Conservation (phyloP, 805 yeast genomes). For the Kuraishia hungarica region DNA sequence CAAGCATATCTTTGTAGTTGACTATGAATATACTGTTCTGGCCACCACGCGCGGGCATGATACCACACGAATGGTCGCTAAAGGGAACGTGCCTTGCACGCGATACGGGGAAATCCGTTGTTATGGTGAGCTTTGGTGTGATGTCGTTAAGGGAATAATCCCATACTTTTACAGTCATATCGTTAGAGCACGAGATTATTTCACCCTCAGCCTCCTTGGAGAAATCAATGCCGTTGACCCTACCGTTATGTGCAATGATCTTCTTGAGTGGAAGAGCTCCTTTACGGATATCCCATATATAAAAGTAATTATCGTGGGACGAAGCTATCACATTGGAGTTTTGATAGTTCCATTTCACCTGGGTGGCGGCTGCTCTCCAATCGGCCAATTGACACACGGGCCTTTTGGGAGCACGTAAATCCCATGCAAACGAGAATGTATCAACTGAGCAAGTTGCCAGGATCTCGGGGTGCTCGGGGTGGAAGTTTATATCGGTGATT, state of each 20-base stretch:
- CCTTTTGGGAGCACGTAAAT: conserved; percentile 66
- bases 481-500: conserved; percentile 92
- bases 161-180: conserved; percentile 80
- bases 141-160: conserved; percentile 35
- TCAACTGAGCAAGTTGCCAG: conserved; percentile 93
- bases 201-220: conserved; percentile 48
- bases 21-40: conserved; percentile 50
- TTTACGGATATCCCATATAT: conserved; percentile 83
- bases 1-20: conserved; percentile 30
- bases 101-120: conserved; percentile 79
- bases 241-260: conserved; percentile 71
- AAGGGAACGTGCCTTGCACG: conserved; percentile 85
- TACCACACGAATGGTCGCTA: conserved; percentile 73
- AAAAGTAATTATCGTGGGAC: conserved; percentile 73
- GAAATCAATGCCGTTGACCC: conserved; percentile 87
- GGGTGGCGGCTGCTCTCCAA: conserved; percentile 92
- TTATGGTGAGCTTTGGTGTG: conserved; percentile 49
- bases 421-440: conserved; percentile 85
- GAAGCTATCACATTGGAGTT: conserved; percentile 77
- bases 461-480: conserved; percentile 76
- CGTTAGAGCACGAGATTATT: conserved; percentile 80
- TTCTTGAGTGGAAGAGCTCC: conserved; percentile 68
- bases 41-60: conserved; percentile 90
- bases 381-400: conserved; percentile 83
- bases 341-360: conserved; percentile 84